Evolutionary conservation across 176 grass and related monocot genomes (phyloP).

Genomic region (barley (Hordeum vulgare)): MorexV3_pseudomolecules_assembly NC_058520.1:509445658-509446157

Average conservation of each 20-base stretch:
- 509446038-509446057: slow-evolving; percentile 51
- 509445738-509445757: slow-evolving; percentile 66
- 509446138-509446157: slow-evolving; percentile 37
- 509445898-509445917: slow-evolving; percentile 13
- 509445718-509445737: slow-evolving; percentile 75
- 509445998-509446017: neutral
- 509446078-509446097: slow-evolving; percentile 75
- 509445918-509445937: slow-evolving; percentile 61
- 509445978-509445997: neutral
- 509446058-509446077: slow-evolving; percentile 68
- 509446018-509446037: slow-evolving; percentile 20
- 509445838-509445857: slow-evolving; percentile 47
- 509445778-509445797: slow-evolving; percentile 84
- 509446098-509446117: slow-evolving; percentile 74
- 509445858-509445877: neutral
- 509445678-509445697: slow-evolving; percentile 8
- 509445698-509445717: slow-evolving; percentile 35
- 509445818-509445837: slow-evolving; percentile 70
- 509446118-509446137: slow-evolving; percentile 76
- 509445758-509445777: slow-evolving; percentile 71
- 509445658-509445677: neutral
- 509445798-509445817: slow-evolving; percentile 90
- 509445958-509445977: slow-evolving; percentile 81
- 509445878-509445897: slow-evolving; percentile 4
- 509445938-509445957: slow-evolving; percentile 66